These are phyloP conservation scores for Lathyrus aphaca DNA, from an alignment of 306 rosid species.

Conservation along the genomic window DNA sequence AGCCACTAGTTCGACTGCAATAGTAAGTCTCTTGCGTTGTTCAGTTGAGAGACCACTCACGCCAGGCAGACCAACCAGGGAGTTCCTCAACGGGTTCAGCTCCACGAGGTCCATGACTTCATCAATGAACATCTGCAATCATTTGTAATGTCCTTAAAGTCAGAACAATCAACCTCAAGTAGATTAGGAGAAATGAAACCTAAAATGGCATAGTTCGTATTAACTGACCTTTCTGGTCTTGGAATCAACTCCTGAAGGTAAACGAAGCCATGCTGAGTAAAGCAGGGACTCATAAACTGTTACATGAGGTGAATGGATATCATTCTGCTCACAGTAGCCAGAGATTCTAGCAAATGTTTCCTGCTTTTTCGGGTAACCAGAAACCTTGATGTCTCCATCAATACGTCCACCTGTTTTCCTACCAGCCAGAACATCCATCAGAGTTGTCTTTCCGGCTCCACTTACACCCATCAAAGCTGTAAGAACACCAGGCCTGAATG, in stretches of 20 bases:
- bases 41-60: constrained; percentile 85
- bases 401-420: constrained; percentile 76
- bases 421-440: constrained; percentile 77
- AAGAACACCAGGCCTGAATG: constrained; percentile 73
- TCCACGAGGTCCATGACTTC: constrained; percentile 93
- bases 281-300: constrained; percentile 64
- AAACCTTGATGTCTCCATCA: constrained; percentile 58
- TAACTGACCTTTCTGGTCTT: constrained; percentile 48
- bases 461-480: constrained; percentile 80
- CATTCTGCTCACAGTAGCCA: constrained; percentile 73
- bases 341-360: constrained; percentile 65
- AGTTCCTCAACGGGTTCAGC: constrained; percentile 61
- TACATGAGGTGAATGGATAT: constrained; percentile 75
- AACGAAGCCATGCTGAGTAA: constrained; percentile 74
- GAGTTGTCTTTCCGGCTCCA: constrained; percentile 77
- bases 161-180: constrained; percentile 10
- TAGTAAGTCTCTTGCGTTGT: constrained; percentile 86
- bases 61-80: constrained; percentile 85
- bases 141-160: constrained; percentile 24
- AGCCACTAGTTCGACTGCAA: constrained; percentile 90
- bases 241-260: constrained; percentile 45
- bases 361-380: constrained; percentile 70
- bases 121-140: constrained; percentile 74
- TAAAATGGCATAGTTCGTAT: not conserved
- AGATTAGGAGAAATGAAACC: not conserved